Conservation (phyloP, 2,329 filamentous ascomycete genomes). For the Amauroascus niger region DNA sequence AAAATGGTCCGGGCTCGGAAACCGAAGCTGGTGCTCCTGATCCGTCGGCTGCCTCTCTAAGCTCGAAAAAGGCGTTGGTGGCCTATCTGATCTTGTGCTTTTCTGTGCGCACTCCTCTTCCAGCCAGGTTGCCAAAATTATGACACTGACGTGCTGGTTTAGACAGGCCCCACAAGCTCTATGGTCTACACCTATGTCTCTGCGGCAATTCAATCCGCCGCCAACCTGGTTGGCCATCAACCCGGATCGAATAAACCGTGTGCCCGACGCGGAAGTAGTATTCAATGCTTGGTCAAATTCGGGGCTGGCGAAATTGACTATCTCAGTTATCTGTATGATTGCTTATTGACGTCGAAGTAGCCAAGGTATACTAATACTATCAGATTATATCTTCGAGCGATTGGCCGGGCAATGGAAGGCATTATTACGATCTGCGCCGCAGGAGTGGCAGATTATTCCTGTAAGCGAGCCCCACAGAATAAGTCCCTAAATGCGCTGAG, state of each 20-base stretch:
- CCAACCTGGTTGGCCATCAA: conserved; percentile 4
- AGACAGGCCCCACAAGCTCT: conserved; percentile 4
- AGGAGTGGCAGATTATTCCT: conserved; percentile 7
- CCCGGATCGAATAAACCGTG: conserved; percentile 4
- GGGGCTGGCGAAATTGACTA: conserved; percentile 8
- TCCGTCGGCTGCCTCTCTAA: not conserved
- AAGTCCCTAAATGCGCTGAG: not conserved
- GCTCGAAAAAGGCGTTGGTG: conserved; percentile 2
- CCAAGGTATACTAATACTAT: not conserved
- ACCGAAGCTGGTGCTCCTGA: not conserved
- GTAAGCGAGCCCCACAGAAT: not conserved
- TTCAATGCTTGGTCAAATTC: conserved; percentile 2
- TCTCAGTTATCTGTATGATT: conserved; percentile 5
- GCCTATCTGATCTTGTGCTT: conserved; percentile 3
- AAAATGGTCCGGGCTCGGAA: not conserved
- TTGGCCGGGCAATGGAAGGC: conserved; percentile 7
- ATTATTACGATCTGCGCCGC: not conserved
- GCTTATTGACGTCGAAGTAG: not conserved
- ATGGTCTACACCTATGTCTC: conserved; percentile 12
- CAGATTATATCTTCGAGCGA: conserved; percentile 5
- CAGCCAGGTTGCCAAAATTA: not conserved
- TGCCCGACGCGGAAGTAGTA: conserved; percentile 1
- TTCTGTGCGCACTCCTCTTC: not conserved
- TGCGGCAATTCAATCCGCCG: conserved; percentile 8
- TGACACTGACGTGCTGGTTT: not conserved